phyloP scores from a whole-genome alignment of 768 basidiomycete genomes.

The Basidioascus undulatus region DNA sequence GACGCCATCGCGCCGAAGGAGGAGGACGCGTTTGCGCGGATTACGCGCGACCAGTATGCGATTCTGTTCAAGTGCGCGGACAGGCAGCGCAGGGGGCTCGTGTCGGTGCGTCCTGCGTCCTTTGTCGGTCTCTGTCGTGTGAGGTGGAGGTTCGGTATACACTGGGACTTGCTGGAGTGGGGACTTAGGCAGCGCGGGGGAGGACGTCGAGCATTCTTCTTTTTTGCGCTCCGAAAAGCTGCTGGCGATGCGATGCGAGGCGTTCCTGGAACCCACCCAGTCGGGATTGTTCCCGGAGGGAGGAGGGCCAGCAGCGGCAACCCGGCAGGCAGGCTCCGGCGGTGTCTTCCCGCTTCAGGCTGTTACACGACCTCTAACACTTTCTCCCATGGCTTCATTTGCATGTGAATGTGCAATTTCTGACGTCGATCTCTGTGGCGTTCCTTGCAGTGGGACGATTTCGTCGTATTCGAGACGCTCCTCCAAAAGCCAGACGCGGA shows the following conservation, averaged over 20 bases:
- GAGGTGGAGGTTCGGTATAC: neutral
- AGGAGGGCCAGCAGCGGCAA: too few relatives aligned
- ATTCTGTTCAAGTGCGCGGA: constrained; percentile 80
- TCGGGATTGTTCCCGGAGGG: too few relatives aligned
- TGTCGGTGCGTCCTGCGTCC: constrained; percentile 32
- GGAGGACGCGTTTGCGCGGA: constrained; percentile 64
- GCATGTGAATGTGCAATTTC: constrained; percentile 7
- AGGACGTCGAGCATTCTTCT: too few relatives aligned
- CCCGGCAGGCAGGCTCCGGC: too few relatives aligned
- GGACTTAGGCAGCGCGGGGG: too few relatives aligned
- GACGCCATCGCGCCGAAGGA: constrained; percentile 77
- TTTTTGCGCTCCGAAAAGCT: too few relatives aligned
- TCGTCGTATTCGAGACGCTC: constrained; percentile 77
- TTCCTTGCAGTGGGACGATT: constrained; percentile 63
- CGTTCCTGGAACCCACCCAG: too few relatives aligned
- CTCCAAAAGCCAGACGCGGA: constrained; percentile 88
- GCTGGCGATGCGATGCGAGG: too few relatives aligned
- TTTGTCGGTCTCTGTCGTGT: neutral
- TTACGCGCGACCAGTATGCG: constrained; percentile 65
- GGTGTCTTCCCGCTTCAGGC: too few relatives aligned
- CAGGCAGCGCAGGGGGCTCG: constrained; percentile 41
- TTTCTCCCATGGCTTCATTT: too few relatives aligned
- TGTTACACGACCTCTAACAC: too few relatives aligned
- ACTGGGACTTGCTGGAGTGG: too few relatives aligned
- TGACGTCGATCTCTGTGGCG: constrained; percentile 14